phyloP scores from a whole-genome alignment of 2,329 filamentous ascomycete genomes.

The Ophiostoma sp. region DNA sequence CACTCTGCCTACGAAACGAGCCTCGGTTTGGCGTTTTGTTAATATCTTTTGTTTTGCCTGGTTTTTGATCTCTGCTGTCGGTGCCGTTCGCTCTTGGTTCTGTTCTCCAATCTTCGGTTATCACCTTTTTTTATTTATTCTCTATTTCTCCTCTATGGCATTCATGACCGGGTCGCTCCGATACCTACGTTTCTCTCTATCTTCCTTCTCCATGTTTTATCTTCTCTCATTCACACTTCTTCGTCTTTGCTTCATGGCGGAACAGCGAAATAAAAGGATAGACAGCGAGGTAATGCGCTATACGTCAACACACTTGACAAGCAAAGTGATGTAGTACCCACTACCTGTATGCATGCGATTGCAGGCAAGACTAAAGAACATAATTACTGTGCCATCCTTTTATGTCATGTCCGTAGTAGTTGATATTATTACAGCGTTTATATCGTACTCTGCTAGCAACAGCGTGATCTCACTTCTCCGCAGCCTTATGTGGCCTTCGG shows the following conservation, averaged over 20 bases:
- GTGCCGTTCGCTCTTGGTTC: background rate
- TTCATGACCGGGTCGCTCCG: too few relatives aligned
- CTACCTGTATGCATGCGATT: too few relatives aligned
- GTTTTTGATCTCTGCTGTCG: background rate
- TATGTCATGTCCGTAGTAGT: too few relatives aligned
- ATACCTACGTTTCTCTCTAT: too few relatives aligned
- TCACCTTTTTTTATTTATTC: background rate
- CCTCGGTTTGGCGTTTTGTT: constrained; percentile 10
- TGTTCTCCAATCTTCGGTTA: background rate
- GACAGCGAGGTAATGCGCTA: background rate
- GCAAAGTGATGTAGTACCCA: too few relatives aligned
- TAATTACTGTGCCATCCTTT: too few relatives aligned
- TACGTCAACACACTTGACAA: background rate
- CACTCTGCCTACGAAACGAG: background rate
- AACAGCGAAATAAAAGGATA: background rate
- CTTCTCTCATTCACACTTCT: too few relatives aligned
- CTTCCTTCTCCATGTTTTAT: too few relatives aligned
- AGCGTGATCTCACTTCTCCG: background rate
- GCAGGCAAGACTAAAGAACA: background rate
- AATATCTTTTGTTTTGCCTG: background rate
- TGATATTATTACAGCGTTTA: too few relatives aligned
- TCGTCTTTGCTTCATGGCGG: background rate
- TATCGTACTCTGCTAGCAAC: too few relatives aligned
- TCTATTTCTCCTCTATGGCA: background rate
- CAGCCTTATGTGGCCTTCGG: too few relatives aligned